Evolutionary conservation across 495 filamentous ascomycete genomes (phyloP), one percentile per base, ranked within the genome.

Genomic region (Jackrogersella multiformis): DNA sequence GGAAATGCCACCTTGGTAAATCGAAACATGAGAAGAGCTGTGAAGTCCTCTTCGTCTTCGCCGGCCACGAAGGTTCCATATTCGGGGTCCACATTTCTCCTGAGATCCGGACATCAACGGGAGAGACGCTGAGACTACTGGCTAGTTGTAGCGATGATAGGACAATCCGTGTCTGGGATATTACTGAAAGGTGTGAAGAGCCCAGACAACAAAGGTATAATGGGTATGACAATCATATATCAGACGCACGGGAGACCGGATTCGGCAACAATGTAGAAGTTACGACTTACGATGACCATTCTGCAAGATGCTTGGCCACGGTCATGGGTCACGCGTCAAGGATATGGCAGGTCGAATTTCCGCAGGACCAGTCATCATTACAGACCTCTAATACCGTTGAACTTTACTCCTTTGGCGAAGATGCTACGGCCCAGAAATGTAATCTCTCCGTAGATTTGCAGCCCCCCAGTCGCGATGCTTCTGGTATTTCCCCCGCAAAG

Each of bases 71-170:
- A 64, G 95, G 95, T 0, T 97, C 95, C 0, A 88, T 98, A 5
- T 98, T 97, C 67, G 93, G 91, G 5, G 89, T 98, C 9, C 81
- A 84, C 7, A 90, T 97, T 21, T 97, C 92, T 0, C 81, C 85
- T 0, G 74, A 80, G 34, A 79, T 94, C 4, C 56, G 69, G 8
- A 64, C 72, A 9, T 56, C 77, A 4, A 73, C 69, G 4, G 78
- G 73, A 8, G 63, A 69, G 7, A 72, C 75, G 16, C 76, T 77
- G 16, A 82, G 91, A 41, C 64, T 96, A 10, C 78, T 99, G 2
- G 90, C 91, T 21, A 97, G 92, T 60, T 99, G 95, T 71, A 97
- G 94, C 68, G 95, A 99, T 76, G 95, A 99, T 76, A 84, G 95
- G 51, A 96, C 93, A 0, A 87, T 99, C 26, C 82, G 92, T 28